Conservation (phyloP, 306 rosid species). For the Vigna trinervia region DNA sequence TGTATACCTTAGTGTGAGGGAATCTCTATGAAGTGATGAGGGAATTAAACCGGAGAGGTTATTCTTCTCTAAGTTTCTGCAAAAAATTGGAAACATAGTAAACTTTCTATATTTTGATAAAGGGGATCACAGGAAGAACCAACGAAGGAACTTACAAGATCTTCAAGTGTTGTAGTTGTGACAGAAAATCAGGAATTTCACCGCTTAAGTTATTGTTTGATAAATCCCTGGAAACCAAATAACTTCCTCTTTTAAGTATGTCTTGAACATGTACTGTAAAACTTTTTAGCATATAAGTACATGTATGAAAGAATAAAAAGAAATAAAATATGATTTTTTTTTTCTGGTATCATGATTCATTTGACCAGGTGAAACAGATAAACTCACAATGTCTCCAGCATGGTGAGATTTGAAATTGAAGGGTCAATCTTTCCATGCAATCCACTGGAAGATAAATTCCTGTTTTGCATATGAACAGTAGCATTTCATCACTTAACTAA, state of each 20-base stretch:
- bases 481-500: neutral
- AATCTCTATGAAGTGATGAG: constrained; percentile 16
- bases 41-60: constrained; percentile 52
- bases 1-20: constrained; percentile 47
- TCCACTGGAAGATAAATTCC: constrained; percentile 60
- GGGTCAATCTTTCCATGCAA: constrained; percentile 48
- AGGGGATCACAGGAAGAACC: neutral
- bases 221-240: constrained; percentile 54
- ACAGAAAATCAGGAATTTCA: constrained; percentile 39
- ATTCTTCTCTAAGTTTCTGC: constrained; percentile 57
- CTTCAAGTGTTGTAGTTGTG: constrained; percentile 33
- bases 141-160: constrained; percentile 50
- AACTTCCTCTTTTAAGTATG: neutral
- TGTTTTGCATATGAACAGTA: constrained; percentile 6
- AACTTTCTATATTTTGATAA: neutral
- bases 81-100: neutral
- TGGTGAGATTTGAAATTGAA: constrained; percentile 44
- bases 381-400: constrained; percentile 58
- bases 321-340: neutral
- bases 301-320: neutral
- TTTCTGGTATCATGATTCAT: neutral
- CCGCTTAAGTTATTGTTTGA: constrained; percentile 57
- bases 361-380: too few species aligned
- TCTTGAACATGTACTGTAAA: neutral
- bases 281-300: neutral